Conservation (phyloP, 1,139 yeast genomes). For the Sugiyamaella xylanicola region DNA sequence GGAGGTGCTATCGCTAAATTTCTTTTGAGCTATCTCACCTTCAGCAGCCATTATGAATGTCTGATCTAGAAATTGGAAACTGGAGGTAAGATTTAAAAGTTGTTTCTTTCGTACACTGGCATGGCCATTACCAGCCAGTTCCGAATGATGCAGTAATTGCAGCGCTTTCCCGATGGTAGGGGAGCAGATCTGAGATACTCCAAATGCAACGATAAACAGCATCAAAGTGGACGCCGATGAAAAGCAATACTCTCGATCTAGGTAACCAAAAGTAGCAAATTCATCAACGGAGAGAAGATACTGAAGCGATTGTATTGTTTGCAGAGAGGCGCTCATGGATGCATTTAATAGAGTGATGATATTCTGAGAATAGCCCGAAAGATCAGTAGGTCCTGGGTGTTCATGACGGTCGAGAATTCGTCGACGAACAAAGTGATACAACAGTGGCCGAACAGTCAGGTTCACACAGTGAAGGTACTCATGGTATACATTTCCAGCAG, state of each 20-base stretch:
- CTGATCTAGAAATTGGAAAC: slow-evolving; percentile 59
- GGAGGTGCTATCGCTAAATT: not conserved
- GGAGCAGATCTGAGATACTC: slow-evolving; percentile 74
- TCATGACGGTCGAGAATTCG: slow-evolving; percentile 58
- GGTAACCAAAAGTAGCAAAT: slow-evolving; percentile 84
- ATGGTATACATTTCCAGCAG: slow-evolving; percentile 77
- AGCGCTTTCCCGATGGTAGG: slow-evolving; percentile 76
- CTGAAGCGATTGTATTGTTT: slow-evolving; percentile 74
- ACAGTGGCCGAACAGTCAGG: slow-evolving; percentile 75
- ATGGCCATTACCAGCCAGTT: slow-evolving; percentile 58
- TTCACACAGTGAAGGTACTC: slow-evolving; percentile 87
- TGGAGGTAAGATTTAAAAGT: slow-evolving; percentile 61
- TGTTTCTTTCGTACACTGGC: slow-evolving; percentile 70
- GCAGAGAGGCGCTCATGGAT: slow-evolving; percentile 81
- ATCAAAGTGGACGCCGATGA: slow-evolving; percentile 79
- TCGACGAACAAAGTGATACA: slow-evolving; percentile 76
- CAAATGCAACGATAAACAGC: slow-evolving; percentile 77
- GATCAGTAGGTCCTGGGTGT: slow-evolving; percentile 59
- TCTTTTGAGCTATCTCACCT: not conserved
- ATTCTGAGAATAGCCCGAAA: slow-evolving; percentile 67
- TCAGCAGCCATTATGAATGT: slow-evolving; percentile 10
- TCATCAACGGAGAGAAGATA: slow-evolving; percentile 70
- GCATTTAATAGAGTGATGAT: slow-evolving; percentile 72
- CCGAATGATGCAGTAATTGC: slow-evolving; percentile 70
- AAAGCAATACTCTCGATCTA: slow-evolving; percentile 84